Percentiles rank a stretch among this genome's conserved stretches.
Conservation (phyloP, 2,329 filamentous ascomycete species). For the Penicillium sp. region DNA sequence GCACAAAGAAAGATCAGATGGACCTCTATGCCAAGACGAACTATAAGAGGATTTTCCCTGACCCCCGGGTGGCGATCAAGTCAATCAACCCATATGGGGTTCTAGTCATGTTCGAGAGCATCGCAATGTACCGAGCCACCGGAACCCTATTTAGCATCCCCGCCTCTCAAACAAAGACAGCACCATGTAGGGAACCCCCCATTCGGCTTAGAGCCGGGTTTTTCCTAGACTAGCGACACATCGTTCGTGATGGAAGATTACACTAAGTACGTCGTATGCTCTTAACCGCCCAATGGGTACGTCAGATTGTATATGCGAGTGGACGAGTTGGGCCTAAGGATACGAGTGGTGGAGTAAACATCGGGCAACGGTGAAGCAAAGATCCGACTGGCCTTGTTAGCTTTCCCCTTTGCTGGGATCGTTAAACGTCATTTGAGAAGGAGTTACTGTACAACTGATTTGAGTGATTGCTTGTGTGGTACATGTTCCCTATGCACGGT, state of each 20-base stretch:
- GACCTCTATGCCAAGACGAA: neutral
- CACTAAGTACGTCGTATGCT: neutral
- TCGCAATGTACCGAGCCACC: neutral
- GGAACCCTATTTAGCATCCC: neutral
- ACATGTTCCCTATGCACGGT: neutral
- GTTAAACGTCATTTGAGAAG: neutral
- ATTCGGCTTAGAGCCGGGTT: neutral
- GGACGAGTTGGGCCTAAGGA: neutral
- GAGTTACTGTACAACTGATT: neutral
- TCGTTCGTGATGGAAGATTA: neutral
- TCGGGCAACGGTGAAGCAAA: neutral
- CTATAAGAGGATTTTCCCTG: neutral
- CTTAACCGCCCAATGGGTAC: neutral
- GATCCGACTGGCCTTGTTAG: neutral
- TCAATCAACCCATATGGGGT: neutral
- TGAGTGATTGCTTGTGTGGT: neutral
- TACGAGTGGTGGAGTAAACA: neutral
- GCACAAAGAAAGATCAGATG: slow-evolving; percentile 1
- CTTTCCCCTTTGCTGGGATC: neutral
- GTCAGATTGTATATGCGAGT: neutral
- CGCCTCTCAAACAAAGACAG: slow-evolving; percentile 1
- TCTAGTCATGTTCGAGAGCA: neutral
- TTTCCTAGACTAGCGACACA: neutral
- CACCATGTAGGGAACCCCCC: neutral
- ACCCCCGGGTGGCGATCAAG: neutral